Base-by-base conservation (phyloP, 768 basidiomycete species). In the Tephrocybe rancida region DNA sequence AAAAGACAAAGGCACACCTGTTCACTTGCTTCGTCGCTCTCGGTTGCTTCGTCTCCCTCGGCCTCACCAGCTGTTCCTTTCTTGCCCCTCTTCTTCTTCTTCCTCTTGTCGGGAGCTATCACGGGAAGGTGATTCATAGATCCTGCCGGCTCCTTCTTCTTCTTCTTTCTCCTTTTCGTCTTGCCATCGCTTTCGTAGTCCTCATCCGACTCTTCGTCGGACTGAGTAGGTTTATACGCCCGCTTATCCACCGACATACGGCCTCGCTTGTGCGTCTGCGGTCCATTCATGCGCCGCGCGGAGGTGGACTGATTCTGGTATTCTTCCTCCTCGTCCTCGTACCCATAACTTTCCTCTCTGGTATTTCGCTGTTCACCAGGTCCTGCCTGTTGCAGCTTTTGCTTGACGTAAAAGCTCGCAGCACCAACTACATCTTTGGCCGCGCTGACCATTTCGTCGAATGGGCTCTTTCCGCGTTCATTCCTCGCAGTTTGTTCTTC, bases 241-340 rank as follows among this genome's bases (percentile, higher is more conserved):
- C 88, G 90, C 70, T 92, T 91, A 67, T 93, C 92, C 21, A 73
- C 62, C 0, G 87, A 88, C 56, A 91, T 89, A 27, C 86, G 82
- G 60, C 78, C 79, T 22, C 84, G 81, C 64, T 76, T 81, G 56
- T 77, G 71, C 7, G 61, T 56, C 35, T 6, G 7, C 9, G 66
- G 56, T 21, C 59, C 50, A 45, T 59, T 63, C 10, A 63, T 50
- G 38, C 61, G 62, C 45, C 67, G 62, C 55, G 42, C 24, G 11
- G 64, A 70, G 69, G 68, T 70, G 65, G 61, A 72, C 52, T 61
- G 68, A 24, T 64, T 70, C 55, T 83, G 77, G 58, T 75, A 86
- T 24, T 87, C 84, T 22, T 79, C 76, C 62, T 94, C 90, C 64
- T 94, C 90, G 5, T 79, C 83, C 8, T 82, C 80, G 63, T 93